Conservation (phyloP, 2,329 filamentous ascomycete species). For the Ophiocordyceps camponoti-floridani region DNA sequence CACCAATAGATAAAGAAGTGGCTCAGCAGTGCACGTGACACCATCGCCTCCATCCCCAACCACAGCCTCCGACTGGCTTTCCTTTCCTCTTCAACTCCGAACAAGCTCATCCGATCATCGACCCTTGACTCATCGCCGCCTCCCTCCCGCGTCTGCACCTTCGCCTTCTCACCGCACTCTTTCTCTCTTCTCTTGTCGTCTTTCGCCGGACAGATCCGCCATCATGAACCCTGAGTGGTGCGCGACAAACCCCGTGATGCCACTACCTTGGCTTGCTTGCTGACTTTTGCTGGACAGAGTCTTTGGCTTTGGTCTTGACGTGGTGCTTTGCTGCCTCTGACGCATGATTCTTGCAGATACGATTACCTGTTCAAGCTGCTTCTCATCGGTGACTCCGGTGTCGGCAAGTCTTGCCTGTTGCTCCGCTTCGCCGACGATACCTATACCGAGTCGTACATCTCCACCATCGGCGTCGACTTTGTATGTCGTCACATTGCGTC, state of each 20-base stretch:
- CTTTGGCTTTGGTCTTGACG: no score
- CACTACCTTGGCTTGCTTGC: not conserved
- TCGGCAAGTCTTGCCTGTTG: slow-evolving; percentile 98
- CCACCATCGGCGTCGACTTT: slow-evolving; percentile 98
- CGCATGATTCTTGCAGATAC: slow-evolving; percentile 48
- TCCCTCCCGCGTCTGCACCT: slow-evolving; percentile 9
- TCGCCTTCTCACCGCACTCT: slow-evolving; percentile 2
- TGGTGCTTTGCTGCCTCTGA: not conserved
- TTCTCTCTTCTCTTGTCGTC: not conserved
- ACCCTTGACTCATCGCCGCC: not conserved
- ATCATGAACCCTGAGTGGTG: slow-evolving; percentile 91
- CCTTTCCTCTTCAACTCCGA: slow-evolving; percentile 16
- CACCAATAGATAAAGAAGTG: not conserved
- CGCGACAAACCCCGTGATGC: slow-evolving; percentile 20
- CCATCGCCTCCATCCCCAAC: slow-evolving; percentile 2
- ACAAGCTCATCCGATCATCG: not conserved
- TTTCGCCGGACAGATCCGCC: slow-evolving; percentile 12
- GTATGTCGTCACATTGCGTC: slow-evolving; percentile 37
- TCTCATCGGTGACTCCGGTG: slow-evolving; percentile 99
- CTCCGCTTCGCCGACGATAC: slow-evolving; percentile 97
- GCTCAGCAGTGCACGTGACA: slow-evolving; percentile 1
- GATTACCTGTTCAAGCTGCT: slow-evolving; percentile 99
- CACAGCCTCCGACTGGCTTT: slow-evolving; percentile 6
- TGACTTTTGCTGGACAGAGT: not conserved
- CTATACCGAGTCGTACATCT: slow-evolving; percentile 99